Conservation (phyloP, 2,329 filamentous ascomycete genomes). For the Phialocephala subalpina region DNA sequence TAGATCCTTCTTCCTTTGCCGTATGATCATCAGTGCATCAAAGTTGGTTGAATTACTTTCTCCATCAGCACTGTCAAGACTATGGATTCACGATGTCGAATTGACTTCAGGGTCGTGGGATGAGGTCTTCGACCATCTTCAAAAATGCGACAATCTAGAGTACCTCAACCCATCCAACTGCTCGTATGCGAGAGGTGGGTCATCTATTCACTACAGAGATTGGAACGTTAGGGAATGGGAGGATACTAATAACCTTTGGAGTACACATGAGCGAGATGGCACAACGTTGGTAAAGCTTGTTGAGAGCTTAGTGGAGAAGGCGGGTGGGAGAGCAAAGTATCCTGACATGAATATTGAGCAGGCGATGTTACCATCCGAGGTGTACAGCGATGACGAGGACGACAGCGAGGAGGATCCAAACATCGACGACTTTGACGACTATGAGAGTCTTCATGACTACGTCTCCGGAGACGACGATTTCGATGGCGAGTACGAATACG, state of each 20-base stretch:
- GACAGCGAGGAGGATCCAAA: too few species aligned
- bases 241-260: background rate
- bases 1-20: background rate
- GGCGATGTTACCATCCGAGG: background rate
- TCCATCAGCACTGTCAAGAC: background rate
- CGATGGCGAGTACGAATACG: too few species aligned
- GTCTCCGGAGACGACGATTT: too few species aligned
- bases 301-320: background rate
- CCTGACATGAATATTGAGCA: background rate
- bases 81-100: background rate
- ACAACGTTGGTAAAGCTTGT: background rate
- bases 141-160: background rate
- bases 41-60: background rate
- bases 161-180: slow-evolving; percentile 2
- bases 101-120: background rate
- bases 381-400: background rate
- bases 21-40: background rate
- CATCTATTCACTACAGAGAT: background rate
- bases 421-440: background rate
- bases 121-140: slow-evolving; percentile 3
- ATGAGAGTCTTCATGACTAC: too few species aligned
- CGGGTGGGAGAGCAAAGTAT: background rate
- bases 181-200: slow-evolving; percentile 1
- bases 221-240: background rate
- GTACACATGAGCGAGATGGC: background rate